These are phyloP conservation scores for Myriangium duriaei DNA, from an alignment of 2,329 filamentous ascomycete species.

Conservation along the genomic window DNA sequence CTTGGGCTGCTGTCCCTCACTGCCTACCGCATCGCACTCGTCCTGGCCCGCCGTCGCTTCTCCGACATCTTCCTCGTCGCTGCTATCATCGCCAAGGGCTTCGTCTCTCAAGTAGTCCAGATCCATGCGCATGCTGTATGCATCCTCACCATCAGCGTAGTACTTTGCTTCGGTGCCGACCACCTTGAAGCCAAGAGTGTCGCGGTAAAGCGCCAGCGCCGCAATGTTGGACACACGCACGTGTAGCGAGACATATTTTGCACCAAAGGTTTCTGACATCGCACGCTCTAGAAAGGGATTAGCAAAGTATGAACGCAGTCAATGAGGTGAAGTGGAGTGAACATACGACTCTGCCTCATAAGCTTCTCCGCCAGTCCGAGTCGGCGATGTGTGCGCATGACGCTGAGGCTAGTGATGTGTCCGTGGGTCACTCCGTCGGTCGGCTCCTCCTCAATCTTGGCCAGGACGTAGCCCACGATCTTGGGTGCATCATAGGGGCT, in stretches of 20 bases:
- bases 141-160: constrained; percentile 96
- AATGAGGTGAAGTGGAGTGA: too few relatives aligned
- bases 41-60: constrained; percentile 27
- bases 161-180: constrained; percentile 81
- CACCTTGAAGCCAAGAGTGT: constrained; percentile 78
- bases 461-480: constrained; percentile 97
- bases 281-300: constrained; percentile 53
- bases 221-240: constrained; percentile 89
- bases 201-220: constrained; percentile 81
- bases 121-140: constrained; percentile 85
- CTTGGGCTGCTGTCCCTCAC: constrained; percentile 28
- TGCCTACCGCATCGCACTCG: constrained; percentile 28
- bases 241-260: constrained; percentile 88
- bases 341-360: constrained; percentile 88
- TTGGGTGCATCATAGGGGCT: constrained; percentile 83
- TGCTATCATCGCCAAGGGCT: constrained; percentile 35
- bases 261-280: constrained; percentile 91
- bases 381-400: constrained; percentile 89
- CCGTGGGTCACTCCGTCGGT: constrained; percentile 82
- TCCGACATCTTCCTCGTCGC: constrained; percentile 24
- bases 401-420: constrained; percentile 87
- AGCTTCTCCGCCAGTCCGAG: constrained; percentile 92
- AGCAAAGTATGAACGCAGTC: too few relatives aligned
- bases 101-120: constrained; percentile 46
- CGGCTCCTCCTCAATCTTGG: constrained; percentile 99